Conservation (phyloP, 1,284 basidiomycete genomes). For the Cystobasidium pallidum region DNA sequence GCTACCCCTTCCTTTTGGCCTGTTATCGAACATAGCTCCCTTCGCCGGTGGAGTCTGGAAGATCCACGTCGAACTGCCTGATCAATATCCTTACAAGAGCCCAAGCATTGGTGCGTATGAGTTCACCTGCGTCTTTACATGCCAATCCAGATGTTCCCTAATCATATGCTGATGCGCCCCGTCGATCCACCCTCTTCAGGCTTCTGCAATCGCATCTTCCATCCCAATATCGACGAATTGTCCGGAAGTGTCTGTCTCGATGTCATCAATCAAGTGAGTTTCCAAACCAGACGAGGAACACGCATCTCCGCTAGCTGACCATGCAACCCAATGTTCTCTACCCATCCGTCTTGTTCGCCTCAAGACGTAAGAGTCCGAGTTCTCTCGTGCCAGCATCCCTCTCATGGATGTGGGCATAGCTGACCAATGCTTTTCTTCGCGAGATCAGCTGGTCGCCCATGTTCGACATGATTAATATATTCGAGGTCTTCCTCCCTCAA, state of each 20-base stretch:
- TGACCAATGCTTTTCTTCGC: not conserved
- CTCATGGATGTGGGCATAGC: not conserved
- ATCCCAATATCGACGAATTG: constrained; percentile 62
- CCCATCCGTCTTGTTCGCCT: too few relatives aligned
- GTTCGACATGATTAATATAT: constrained; percentile 99
- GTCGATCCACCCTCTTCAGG: constrained; percentile 59
- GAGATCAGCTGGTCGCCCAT: constrained; percentile 94
- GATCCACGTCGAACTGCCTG: constrained; percentile 98
- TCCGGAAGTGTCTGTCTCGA: constrained; percentile 81
- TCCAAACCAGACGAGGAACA: not conserved
- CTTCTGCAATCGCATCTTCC: constrained; percentile 99
- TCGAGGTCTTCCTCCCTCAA: constrained; percentile 96
- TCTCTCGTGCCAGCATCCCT: not conserved
- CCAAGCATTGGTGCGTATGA: constrained; percentile 70
- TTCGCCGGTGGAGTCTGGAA: constrained; percentile 97
- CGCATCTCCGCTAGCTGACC: too few relatives aligned
- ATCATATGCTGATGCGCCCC: not conserved
- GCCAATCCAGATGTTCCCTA: too few relatives aligned
- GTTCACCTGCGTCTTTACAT: not conserved
- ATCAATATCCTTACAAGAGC: constrained; percentile 98
- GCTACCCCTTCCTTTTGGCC: not conserved
- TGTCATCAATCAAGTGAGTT: constrained; percentile 65
- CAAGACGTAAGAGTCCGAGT: constrained; percentile 1
- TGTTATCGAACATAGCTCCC: constrained; percentile 67
- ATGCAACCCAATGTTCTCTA: too few relatives aligned